A percentile compares a stretch with the other conserved stretches of the same genome.
Conservation (phyloP, 2,329 filamentous ascomycete genomes). For the Apiospora aurea region DNA sequence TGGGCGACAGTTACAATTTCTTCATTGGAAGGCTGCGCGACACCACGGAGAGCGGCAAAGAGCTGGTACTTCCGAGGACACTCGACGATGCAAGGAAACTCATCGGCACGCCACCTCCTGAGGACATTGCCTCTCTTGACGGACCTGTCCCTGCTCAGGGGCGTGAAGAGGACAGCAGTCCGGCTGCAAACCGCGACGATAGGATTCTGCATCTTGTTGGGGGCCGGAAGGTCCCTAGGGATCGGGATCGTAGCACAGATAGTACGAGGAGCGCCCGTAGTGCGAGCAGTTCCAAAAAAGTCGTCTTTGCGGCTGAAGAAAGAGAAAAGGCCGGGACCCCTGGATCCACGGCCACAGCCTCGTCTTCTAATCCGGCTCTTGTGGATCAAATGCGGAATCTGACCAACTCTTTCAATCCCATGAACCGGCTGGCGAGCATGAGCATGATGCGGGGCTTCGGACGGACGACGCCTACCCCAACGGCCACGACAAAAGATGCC, state of each 20-base stretch:
- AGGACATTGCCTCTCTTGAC: slow-evolving; percentile 67
- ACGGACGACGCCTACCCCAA: slow-evolving; percentile 54
- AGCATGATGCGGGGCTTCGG: slow-evolving; percentile 79
- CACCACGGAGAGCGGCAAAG: slow-evolving; percentile 57
- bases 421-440: slow-evolving; percentile 79
- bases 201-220: slow-evolving; percentile 75
- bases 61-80: slow-evolving; percentile 79
- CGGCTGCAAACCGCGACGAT: slow-evolving; percentile 57
- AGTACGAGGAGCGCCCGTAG: slow-evolving; percentile 70
- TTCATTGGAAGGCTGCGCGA: slow-evolving; percentile 88
- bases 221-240: slow-evolving; percentile 67
- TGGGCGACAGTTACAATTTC: slow-evolving; percentile 94
- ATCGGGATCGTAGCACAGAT: slow-evolving; percentile 71
- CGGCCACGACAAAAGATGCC: slow-evolving; percentile 47
- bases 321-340: slow-evolving; percentile 47
- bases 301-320: slow-evolving; percentile 56
- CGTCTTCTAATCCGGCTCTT: slow-evolving; percentile 62
- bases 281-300: slow-evolving; percentile 65
- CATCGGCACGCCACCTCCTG: slow-evolving; percentile 74
- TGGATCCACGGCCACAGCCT: slow-evolving; percentile 40
- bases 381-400: slow-evolving; percentile 85
- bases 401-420: slow-evolving; percentile 81
- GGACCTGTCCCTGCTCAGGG: slow-evolving; percentile 61
- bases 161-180: slow-evolving; percentile 46
- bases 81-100: slow-evolving; percentile 91